phyloP scores from a whole-genome alignment of 179 eudicot genomes.

The Beta macrorhiza region DNA sequence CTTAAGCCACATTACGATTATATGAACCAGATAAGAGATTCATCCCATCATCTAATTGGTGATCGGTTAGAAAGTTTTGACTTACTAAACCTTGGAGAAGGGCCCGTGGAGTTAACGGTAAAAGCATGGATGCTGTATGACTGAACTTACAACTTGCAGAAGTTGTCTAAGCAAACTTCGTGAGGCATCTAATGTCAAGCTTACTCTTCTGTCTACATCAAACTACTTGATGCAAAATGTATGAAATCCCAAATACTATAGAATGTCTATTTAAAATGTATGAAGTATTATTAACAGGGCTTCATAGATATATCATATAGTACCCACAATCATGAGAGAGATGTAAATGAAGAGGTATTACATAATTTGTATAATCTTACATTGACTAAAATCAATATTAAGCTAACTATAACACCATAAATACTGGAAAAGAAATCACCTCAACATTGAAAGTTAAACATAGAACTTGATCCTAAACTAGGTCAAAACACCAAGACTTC shows the following conservation, averaged over 20 bases:
- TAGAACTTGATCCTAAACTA: not conserved
- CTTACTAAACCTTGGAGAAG: not conserved
- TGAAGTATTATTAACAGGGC: not conserved
- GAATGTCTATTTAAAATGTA: too few relatives aligned
- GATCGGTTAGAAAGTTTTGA: not conserved
- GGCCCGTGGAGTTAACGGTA: not conserved
- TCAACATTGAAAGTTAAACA: too few relatives aligned
- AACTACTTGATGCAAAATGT: not conserved
- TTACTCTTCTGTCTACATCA: not conserved
- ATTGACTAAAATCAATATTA: not conserved
- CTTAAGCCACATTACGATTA: not conserved
- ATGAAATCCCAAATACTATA: not conserved
- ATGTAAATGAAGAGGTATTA: not conserved
- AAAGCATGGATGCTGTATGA: not conserved
- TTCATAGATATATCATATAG: not conserved
- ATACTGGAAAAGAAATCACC: not conserved
- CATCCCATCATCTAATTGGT: too few relatives aligned
- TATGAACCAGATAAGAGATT: too few relatives aligned
- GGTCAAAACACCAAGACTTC: not conserved
- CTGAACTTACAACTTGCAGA: not conserved
- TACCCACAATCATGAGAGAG: not conserved
- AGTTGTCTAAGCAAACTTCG: not conserved
- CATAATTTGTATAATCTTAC: not conserved
- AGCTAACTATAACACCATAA: not conserved
- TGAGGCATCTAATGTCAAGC: not conserved